Base-by-base conservation (phyloP, 768 basidiomycete genomes). In the Amanita brunnescens region DNA sequence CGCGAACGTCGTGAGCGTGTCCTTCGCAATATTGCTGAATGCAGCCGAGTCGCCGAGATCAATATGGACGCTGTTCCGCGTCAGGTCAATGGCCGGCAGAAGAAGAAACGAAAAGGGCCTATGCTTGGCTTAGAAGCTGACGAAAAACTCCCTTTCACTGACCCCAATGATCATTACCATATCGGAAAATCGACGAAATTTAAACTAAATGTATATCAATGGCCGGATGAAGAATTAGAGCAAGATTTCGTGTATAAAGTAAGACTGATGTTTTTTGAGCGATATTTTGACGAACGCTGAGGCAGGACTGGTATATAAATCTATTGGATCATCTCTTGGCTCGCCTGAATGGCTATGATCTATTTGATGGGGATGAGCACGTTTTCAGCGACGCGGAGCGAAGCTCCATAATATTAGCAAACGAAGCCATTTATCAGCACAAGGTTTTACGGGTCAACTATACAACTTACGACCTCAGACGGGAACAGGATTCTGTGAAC, bases 391-490 rank as follows among this genome's bases (percentile, higher is more conserved):
- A 52, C 12, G 47, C 43, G 34, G 61, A 56, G 24, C 58, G 40
- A 9, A 59, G 61, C n/a, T 59, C 56, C 0, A 59, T 67, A 6
- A 23, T 38, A 1, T 51, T 63, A 37, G 53, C 35, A 0, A 48
- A 55, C 26, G 54, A 60, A 57, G 52, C 6, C 12, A 57, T 67
- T 14, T 71, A 56, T 49, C 24, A 2, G 6, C 67, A 70, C 58
- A 61, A 62, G 38, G 58, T 60, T 6, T n/a, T 71, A 1, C 63
- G 61, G 0, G 43, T 74, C 44, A 68, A 71, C 56, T 73, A 70
- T 54, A 74, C 69, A 0, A 70, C 69, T 1, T 77, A 75, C 57
- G 70, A 77, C 57, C 33, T 71, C 14, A 63, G 64, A 52, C 52
- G 2, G 18, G 47, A 21, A 1, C 70, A 75, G 52, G 75, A 78